Evolutionary conservation across 75 land plant genomes (phyloP).

Genomic region (Cupressus sempervirens): DNA sequence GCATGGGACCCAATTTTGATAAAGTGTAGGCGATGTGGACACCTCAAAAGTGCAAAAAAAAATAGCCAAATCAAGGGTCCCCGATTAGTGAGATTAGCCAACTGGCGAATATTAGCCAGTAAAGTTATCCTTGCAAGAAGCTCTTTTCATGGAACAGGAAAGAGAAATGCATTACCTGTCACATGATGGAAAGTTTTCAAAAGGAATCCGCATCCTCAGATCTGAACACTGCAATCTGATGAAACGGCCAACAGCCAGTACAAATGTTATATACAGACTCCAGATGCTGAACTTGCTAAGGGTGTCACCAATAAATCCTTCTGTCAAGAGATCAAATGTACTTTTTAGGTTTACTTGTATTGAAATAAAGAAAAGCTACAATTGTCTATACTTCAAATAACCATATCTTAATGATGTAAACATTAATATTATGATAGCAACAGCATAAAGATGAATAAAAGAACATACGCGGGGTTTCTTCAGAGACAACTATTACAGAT

Average conservation of each 20-base stretch:
- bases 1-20: too few species aligned
- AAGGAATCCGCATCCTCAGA: slow-evolving; percentile 96
- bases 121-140: too few species aligned
- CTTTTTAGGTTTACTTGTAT: background rate
- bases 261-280: slow-evolving; percentile 97
- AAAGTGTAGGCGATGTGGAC: too few species aligned
- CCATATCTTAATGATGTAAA: background rate
- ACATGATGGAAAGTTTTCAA: slow-evolving; percentile 95
- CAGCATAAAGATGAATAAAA: background rate
- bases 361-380: slow-evolving; percentile 6
- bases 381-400: background rate
- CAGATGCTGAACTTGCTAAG: slow-evolving; percentile 98
- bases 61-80: too few species aligned
- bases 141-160: background rate
- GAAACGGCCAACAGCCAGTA: slow-evolving; percentile 92
- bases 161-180: slow-evolving; percentile 60
- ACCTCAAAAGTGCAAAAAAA: too few species aligned
- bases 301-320: slow-evolving; percentile 94
- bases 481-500: slow-evolving; percentile 76
- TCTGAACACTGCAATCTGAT: slow-evolving; percentile 95
- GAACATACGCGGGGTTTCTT: slow-evolving; percentile 92
- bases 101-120: too few species aligned
- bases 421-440: background rate
- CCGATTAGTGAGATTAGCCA: too few species aligned
- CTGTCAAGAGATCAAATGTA: slow-evolving; percentile 27